Percentiles rank a stretch among this genome's conserved stretches.
Conservation (phyloP, 2,329 filamentous ascomycete species). For the Ceratocystis lukuohia region DNA sequence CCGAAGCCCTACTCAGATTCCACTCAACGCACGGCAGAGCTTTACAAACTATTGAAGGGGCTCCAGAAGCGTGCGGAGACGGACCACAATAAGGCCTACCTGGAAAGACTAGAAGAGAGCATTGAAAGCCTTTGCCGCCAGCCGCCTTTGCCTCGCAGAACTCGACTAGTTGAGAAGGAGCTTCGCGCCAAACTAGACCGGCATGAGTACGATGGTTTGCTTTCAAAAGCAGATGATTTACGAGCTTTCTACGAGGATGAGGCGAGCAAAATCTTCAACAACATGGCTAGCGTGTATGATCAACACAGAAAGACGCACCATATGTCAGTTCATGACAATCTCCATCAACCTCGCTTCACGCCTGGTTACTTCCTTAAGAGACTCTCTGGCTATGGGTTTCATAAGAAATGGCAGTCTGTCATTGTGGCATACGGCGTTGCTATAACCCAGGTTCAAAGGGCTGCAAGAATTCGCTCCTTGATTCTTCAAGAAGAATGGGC, state of each 20-base stretch:
- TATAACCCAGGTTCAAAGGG: constrained; percentile 31
- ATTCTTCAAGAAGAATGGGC: background rate
- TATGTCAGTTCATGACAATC: background rate
- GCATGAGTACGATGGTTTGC: no score
- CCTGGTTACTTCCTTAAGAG: constrained; percentile 28
- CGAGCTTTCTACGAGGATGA: background rate
- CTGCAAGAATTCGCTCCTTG: constrained; percentile 28
- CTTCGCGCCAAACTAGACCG: no score
- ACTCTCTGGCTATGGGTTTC: constrained; percentile 25
- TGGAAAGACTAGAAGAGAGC: no score
- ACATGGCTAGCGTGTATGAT: background rate
- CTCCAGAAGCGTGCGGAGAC: no score
- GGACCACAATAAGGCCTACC: no score
- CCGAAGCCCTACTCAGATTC: no score
- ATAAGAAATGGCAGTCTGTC: constrained; percentile 26
- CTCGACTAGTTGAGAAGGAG: no score
- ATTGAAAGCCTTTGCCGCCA: no score
- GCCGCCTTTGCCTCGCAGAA: no score
- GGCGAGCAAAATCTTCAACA: background rate
- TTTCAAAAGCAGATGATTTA: no score
- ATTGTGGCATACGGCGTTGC: constrained; percentile 31
- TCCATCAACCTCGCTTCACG: constrained; percentile 18
- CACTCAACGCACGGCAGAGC: no score
- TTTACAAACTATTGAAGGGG: no score
- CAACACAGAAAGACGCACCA: background rate